These are phyloP conservation scores for Brassica rapa DNA, from an alignment of 345 rosid species.

Conservation along the genomic window DNA sequence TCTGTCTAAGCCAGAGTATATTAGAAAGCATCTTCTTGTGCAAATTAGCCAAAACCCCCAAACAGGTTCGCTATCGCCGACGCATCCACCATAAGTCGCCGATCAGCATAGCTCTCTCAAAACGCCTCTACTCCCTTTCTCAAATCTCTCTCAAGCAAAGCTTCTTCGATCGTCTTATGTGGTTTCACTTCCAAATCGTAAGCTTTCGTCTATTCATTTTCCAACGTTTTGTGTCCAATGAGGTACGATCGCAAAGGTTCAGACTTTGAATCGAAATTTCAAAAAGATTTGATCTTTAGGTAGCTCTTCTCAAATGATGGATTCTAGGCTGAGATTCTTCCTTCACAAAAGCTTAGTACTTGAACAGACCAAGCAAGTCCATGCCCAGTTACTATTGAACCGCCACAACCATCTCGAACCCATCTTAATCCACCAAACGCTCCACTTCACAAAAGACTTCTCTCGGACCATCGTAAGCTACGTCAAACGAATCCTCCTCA, in stretches of 20 bases:
- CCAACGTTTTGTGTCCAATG: neutral
- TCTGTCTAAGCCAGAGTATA: no score
- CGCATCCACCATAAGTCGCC: neutral
- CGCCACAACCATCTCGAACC: slow-evolving; percentile 45
- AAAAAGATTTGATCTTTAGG: neutral
- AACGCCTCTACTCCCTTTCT: neutral
- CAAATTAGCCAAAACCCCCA: neutral
- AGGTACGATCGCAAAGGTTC: neutral
- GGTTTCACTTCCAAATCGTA: neutral
- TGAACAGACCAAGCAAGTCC: slow-evolving; percentile 53
- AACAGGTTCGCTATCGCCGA: slow-evolving; percentile 8
- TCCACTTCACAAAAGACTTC: slow-evolving; percentile 40
- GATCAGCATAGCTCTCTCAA: neutral
- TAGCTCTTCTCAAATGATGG: slow-evolving; percentile 18
- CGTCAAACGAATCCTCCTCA: slow-evolving; percentile 52
- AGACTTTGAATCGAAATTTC: neutral
- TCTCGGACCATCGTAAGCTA: slow-evolving; percentile 46
- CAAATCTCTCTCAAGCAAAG: neutral
- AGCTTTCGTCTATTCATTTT: neutral
- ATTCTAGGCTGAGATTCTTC: slow-evolving; percentile 39
- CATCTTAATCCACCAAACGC: slow-evolving; percentile 51
- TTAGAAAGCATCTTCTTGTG: neutral
- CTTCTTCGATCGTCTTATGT: neutral
- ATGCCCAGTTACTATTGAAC: slow-evolving; percentile 50
- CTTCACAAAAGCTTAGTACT: slow-evolving; percentile 38